phyloP scores from a whole-genome alignment of 192 early-diverging fungal species.

The Podila verticillata region DNA sequence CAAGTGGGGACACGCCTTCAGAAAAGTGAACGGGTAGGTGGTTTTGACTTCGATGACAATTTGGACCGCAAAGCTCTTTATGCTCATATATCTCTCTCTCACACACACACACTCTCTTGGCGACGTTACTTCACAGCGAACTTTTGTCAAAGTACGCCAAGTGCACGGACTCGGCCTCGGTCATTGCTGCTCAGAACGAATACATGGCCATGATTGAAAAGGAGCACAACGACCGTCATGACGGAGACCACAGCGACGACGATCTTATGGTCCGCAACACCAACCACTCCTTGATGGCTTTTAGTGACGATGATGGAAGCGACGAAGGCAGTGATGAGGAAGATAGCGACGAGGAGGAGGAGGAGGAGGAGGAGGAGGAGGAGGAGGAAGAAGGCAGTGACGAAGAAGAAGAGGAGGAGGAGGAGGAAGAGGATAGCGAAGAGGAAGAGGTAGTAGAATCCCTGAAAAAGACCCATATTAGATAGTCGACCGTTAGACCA shows the following conservation, averaged over 20 bases:
- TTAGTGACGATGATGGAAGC: constrained; percentile 63
- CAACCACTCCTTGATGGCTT: constrained; percentile 58
- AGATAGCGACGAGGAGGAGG: constrained; percentile 59
- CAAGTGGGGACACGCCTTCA: constrained; percentile 96
- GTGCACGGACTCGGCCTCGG: constrained; percentile 78
- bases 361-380: constrained; percentile 33
- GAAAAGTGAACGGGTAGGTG: constrained; percentile 83
- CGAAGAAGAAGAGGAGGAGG: constrained; percentile 50
- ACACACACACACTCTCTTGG: background rate
- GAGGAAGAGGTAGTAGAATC: constrained; percentile 22
- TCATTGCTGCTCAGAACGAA: constrained; percentile 81
- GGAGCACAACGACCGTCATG: constrained; percentile 63
- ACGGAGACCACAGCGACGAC: constrained; percentile 55
- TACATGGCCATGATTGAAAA: constrained; percentile 82
- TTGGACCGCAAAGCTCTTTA: background rate
- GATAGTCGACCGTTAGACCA: constrained; percentile 2
- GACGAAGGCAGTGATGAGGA: constrained; percentile 60
- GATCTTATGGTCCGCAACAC: constrained; percentile 60
- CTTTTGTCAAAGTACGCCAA: constrained; percentile 79
- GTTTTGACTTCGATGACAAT: background rate
- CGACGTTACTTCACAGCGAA: constrained; percentile 53
- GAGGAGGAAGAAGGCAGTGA: constrained; percentile 33
- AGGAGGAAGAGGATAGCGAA: constrained; percentile 31
- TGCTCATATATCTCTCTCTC: background rate
- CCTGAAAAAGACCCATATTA: constrained; percentile 23